Base-by-base conservation (phyloP, 345 rosid genomes). In the Trapa incisa region DNA sequence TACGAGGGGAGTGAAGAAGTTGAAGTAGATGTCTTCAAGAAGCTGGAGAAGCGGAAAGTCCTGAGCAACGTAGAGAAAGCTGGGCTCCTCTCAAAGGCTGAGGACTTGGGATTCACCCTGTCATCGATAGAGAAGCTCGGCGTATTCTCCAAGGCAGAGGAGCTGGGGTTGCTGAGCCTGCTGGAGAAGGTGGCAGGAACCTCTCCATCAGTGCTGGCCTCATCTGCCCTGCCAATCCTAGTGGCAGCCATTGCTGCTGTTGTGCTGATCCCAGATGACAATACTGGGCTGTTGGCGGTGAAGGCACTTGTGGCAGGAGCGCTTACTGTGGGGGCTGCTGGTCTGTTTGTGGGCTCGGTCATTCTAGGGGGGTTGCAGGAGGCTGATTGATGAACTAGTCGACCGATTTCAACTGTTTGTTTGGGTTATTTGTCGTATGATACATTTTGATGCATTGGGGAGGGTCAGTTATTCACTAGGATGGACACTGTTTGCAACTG, bases 1-100 rank as follows among this genome's bases (percentile, higher is more conserved):
- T 79, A 66, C 73, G 98, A 93, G 71, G 89, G 96, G 39, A 85
- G 89, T 66, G 99, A 93, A 68, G 88, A 87, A 52, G 69, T 90
- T 58, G 89, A 90, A 48, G 79, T 93, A 10, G 97, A 93, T 74
- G 94, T 93, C 66, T 90, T 93, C 83, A 93, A 88, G 91, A 87
- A 87, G 73, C 83, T 94, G 0, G 97, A 94, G 83, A 78, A 94
- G 76, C 66, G 86, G 2, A 90, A 90, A 75, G 97, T 93, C 5
- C 76, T 90, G 5, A 88, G 96, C 85, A 93, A 83, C 66, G 92
- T 90, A 13, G 97, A 88, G 73, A 93, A 88, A 69, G 82, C 98
- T 0, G 96, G 97, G 0, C 77, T 90, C 11, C 79, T 90, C 41
- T 87, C 98, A 10, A 93, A 90, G 72, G 94, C 96, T 0, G 98